phyloP scores from a whole-genome alignment of 2,329 filamentous ascomycete species.

The Penicillium polonicum region DNA sequence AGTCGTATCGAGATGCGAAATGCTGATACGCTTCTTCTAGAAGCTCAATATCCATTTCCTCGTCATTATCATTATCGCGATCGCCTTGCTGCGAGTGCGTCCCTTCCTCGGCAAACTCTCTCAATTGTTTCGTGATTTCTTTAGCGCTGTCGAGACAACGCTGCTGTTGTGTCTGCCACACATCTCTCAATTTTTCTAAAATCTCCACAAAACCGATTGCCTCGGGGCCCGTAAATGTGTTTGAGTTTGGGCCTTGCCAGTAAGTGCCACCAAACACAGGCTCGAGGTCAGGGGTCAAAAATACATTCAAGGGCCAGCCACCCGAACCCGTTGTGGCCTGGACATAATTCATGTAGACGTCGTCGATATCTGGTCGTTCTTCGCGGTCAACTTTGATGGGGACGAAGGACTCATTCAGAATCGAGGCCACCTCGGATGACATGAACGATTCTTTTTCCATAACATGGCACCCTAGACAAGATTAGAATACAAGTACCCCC shows the following conservation, averaged over 20 bases:
- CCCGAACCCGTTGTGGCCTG: slow-evolving; percentile 87
- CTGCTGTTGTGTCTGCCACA: slow-evolving; percentile 82
- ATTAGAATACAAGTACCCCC: slow-evolving; percentile 16
- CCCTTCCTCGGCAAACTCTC: slow-evolving; percentile 86
- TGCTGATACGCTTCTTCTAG: slow-evolving; percentile 85
- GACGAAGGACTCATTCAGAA: slow-evolving; percentile 85
- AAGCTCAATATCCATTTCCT: slow-evolving; percentile 82
- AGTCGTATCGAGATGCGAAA: slow-evolving; percentile 78
- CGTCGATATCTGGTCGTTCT: slow-evolving; percentile 88
- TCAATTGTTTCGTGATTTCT: slow-evolving; percentile 75
- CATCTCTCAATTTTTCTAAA: slow-evolving; percentile 68
- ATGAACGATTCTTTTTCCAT: slow-evolving; percentile 92
- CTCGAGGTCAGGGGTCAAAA: slow-evolving; percentile 87
- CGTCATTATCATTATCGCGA: slow-evolving; percentile 55
- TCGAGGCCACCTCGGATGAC: slow-evolving; percentile 72
- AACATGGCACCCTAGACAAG: slow-evolving; percentile 69
- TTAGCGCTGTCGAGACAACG: slow-evolving; percentile 79
- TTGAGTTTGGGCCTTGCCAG: slow-evolving; percentile 77
- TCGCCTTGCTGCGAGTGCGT: slow-evolving; percentile 52
- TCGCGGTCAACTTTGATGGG: slow-evolving; percentile 92
- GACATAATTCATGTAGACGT: slow-evolving; percentile 98
- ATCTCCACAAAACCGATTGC: slow-evolving; percentile 81
- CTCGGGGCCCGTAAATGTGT: slow-evolving; percentile 49
- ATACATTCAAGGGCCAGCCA: slow-evolving; percentile 96
- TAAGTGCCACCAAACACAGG: slow-evolving; percentile 96